Conservation (phyloP, 495 filamentous ascomycete species). For the Opeltia flavorubescens region DNA sequence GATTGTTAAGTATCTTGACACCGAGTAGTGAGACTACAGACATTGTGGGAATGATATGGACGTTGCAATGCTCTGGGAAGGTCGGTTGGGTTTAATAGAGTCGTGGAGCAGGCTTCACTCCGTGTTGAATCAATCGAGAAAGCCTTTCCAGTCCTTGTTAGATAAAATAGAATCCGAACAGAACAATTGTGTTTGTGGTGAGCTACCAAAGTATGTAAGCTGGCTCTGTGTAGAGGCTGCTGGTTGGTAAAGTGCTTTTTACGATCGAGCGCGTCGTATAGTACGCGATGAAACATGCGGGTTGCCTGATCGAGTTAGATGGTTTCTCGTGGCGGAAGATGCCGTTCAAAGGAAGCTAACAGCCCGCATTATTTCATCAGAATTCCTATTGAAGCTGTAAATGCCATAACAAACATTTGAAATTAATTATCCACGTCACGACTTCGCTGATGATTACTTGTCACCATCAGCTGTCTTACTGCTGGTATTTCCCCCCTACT, state of each 20-base stretch:
- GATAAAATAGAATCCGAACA: too few relatives aligned
- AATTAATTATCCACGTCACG: too few relatives aligned
- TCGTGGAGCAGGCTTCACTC: not conserved
- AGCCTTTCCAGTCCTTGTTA: too few relatives aligned
- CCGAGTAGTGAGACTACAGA: slow-evolving; percentile 92
- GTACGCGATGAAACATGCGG: not conserved
- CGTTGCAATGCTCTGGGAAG: too few relatives aligned
- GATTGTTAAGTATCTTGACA: slow-evolving; percentile 93
- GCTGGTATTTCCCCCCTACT: not conserved
- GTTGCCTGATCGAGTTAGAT: not conserved
- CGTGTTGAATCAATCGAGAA: not conserved
- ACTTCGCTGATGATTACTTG: not conserved
- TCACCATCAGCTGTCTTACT: not conserved
- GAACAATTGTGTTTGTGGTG: too few relatives aligned
- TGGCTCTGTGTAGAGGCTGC: too few relatives aligned
- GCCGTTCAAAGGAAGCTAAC: not conserved
- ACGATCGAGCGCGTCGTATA: not conserved
- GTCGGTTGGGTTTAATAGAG: too few relatives aligned
- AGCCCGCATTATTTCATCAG: too few relatives aligned
- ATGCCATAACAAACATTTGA: too few relatives aligned
- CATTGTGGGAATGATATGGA: slow-evolving; percentile 57
- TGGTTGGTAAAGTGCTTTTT: too few relatives aligned
- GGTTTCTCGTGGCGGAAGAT: not conserved
- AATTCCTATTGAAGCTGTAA: too few relatives aligned
- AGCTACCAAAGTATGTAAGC: too few relatives aligned